phyloP scores from a whole-genome alignment of 108 stramenopile species.

The Stephanodiscus triporus region DNA sequence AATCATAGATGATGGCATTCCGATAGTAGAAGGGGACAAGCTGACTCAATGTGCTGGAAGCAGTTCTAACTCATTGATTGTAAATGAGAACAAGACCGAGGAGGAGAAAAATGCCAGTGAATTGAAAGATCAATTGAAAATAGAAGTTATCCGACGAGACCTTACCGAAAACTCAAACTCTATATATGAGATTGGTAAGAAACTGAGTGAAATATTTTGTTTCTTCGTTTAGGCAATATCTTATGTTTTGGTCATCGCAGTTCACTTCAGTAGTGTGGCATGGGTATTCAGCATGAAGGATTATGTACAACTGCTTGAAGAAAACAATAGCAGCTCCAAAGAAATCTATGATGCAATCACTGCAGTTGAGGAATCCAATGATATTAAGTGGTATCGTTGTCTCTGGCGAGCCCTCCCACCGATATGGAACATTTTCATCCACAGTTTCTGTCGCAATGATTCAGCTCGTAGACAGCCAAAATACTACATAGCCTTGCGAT shows the following conservation, averaged over 20 bases:
- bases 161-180: no score
- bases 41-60: no score
- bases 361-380: neutral
- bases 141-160: no score
- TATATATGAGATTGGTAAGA: no score
- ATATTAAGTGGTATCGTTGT: slow-evolving; percentile 1
- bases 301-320: neutral
- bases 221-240: no score
- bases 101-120: no score
- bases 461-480: neutral
- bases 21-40: no score
- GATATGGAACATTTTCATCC: neutral
- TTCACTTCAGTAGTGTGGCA: neutral
- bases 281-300: slow-evolving; percentile 1
- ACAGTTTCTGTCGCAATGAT: neutral
- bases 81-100: no score
- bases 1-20: neutral
- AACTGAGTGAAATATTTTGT: no score
- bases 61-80: no score
- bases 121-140: no score
- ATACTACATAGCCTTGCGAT: neutral
- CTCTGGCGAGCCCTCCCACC: slow-evolving; percentile 3
- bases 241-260: neutral
- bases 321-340: neutral
- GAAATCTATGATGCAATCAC: slow-evolving; percentile 7